Conservation (phyloP, 2,329 filamentous ascomycete species). For the Aspergillus persii region DNA sequence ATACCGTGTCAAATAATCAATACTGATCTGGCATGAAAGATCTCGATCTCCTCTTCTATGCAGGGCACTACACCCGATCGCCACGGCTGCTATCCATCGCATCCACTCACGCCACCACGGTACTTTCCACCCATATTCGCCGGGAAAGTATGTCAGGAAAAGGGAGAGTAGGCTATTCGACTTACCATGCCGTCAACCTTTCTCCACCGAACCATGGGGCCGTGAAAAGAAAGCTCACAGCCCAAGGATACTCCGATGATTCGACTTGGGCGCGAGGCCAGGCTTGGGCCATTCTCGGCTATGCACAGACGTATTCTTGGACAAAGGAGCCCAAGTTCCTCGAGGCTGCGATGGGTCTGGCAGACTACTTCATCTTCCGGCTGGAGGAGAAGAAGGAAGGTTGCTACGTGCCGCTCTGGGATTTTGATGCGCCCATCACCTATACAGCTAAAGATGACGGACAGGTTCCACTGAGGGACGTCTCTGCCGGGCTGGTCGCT, state of each 20-base stretch:
- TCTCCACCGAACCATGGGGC: constrained; percentile 9
- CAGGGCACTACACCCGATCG: too few relatives aligned
- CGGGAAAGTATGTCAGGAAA: constrained; percentile 15
- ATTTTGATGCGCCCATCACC: constrained; percentile 39
- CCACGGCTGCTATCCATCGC: too few relatives aligned
- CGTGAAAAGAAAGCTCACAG: constrained; percentile 19
- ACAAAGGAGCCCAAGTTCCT: constrained; percentile 28
- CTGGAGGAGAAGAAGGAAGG: constrained; percentile 24
- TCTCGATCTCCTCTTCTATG: constrained; percentile 23
- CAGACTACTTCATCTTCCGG: constrained; percentile 38
- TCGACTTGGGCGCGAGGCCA: constrained; percentile 27
- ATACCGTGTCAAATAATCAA: too few relatives aligned
- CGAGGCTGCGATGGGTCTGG: constrained; percentile 33
- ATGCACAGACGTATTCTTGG: constrained; percentile 44
- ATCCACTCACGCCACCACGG: too few relatives aligned
- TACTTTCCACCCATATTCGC: constrained; percentile 28
- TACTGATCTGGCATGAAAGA: constrained; percentile 7
- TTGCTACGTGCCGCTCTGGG: constrained; percentile 34
- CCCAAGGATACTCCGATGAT: constrained; percentile 19
- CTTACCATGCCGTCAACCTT: constrained; percentile 12
- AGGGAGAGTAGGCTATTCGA: constrained; percentile 9
- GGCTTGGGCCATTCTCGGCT: constrained; percentile 28
- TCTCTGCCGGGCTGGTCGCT: constrained; percentile 41
- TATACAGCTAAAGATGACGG: not conserved
- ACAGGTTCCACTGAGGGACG: constrained; percentile 33